Conservation (phyloP, 2,329 filamentous ascomycete species). For the Pochonia chlamydosporia region DNA sequence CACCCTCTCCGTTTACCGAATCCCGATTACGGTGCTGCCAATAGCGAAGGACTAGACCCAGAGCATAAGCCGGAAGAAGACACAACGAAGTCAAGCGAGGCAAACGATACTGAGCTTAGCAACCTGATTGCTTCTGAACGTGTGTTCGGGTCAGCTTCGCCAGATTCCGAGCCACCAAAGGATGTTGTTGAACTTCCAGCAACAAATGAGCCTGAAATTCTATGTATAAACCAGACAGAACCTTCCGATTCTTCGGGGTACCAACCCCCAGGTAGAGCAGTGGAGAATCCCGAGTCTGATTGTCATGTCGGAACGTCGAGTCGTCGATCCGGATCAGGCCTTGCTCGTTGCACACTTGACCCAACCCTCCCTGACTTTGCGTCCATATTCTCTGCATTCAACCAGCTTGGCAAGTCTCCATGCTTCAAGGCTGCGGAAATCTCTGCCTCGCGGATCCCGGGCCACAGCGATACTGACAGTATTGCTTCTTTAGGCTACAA, state of each 20-base stretch:
- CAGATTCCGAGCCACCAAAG: neutral
- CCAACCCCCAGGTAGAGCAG: neutral
- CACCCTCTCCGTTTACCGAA: neutral
- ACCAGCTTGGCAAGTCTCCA: slow-evolving; percentile 18
- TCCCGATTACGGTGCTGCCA: neutral
- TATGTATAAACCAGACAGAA: neutral
- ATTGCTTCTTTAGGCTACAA: neutral
- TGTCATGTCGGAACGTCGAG: neutral
- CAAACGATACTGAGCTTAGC: neutral
- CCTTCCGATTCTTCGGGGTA: neutral
- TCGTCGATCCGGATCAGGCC: neutral
- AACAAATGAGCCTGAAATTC: neutral
- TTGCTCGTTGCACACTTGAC: slow-evolving; percentile 12
- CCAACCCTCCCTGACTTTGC: slow-evolving; percentile 20
- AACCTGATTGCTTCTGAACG: neutral
- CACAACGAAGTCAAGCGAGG: neutral
- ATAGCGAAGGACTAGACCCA: neutral
- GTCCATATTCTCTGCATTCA: slow-evolving; percentile 22
- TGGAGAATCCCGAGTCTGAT: neutral
- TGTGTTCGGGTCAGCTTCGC: neutral
- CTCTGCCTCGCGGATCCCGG: neutral
- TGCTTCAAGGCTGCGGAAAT: slow-evolving; percentile 14
- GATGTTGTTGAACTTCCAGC: too few species aligned
- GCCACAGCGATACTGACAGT: slow-evolving; percentile 1
- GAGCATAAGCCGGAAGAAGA: neutral